Conservation (phyloP, 1,284 basidiomycete species). For the Ganoderma meredithae region DNA sequence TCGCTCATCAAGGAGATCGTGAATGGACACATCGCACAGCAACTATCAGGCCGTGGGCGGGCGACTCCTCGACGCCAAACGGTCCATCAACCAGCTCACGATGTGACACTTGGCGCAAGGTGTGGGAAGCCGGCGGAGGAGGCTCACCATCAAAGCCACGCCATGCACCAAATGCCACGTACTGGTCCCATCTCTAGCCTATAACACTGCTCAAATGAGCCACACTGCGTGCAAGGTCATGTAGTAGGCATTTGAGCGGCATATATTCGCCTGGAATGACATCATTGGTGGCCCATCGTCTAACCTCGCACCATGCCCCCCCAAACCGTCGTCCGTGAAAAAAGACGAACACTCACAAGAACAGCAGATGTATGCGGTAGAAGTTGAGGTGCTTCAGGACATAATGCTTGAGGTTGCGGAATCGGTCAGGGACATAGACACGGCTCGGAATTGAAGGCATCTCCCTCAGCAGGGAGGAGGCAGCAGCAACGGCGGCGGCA, state of each 20-base stretch:
- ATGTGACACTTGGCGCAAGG: background rate
- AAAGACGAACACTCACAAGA: constrained; percentile 51
- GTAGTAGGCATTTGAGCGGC: background rate
- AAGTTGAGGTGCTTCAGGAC: constrained; percentile 68
- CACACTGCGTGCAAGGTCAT: background rate
- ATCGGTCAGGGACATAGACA: constrained; percentile 15
- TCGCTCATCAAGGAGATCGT: background rate
- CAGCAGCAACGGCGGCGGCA: constrained; percentile 6
- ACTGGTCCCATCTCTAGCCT: background rate
- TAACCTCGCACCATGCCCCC: background rate
- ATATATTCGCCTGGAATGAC: background rate
- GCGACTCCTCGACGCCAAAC: background rate
- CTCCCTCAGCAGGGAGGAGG: constrained; percentile 2
- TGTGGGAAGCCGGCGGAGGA: background rate
- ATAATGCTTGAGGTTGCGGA: constrained; percentile 27
- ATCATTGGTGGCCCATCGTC: background rate
- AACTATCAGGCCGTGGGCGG: background rate
- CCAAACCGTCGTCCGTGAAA: background rate
- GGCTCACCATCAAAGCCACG: background rate
- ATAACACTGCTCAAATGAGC: background rate
- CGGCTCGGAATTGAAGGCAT: constrained; percentile 29
- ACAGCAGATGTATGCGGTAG: constrained; percentile 66
- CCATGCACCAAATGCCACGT: background rate
- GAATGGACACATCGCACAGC: background rate
- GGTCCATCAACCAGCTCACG: background rate